Percentiles rank a stretch among this genome's conserved stretches.
These are phyloP conservation scores for Dothistroma septosporum DNA, from an alignment of 2,329 filamentous ascomycete species.

Conservation along the genomic window DNA sequence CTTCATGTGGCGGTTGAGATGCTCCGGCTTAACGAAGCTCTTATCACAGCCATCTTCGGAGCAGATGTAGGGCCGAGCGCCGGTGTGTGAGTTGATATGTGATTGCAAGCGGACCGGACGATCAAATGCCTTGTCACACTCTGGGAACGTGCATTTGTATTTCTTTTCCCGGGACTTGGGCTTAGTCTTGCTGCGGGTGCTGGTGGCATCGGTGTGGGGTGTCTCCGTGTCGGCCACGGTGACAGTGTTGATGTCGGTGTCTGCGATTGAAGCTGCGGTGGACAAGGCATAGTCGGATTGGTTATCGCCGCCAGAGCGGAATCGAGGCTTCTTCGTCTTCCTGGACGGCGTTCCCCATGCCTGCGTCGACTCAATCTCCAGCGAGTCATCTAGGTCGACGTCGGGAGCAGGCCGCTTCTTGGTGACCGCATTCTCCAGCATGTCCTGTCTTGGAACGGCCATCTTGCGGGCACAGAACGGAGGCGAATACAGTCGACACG, in stretches of 20 bases:
- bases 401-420: conserved; percentile 4
- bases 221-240: conserved; percentile 19
- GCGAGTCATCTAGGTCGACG: conserved; percentile 1
- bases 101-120: conserved; percentile 74
- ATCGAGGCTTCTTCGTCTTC: conserved; percentile 10
- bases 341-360: neutral
- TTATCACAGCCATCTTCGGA: conserved; percentile 68
- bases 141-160: conserved; percentile 67
- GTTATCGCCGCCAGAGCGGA: conserved; percentile 6
- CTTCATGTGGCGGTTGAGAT: conserved; percentile 80
- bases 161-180: conserved; percentile 64
- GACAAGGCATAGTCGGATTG: conserved; percentile 8
- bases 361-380: neutral
- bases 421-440: neutral
- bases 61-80: conserved; percentile 76
- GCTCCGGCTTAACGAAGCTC: conserved; percentile 79
- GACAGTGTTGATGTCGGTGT: conserved; percentile 11
- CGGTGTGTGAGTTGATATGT: conserved; percentile 79
- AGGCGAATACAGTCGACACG: neutral
- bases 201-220: conserved; percentile 22
- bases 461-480: neutral
- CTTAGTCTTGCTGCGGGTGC: conserved; percentile 19
- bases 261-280: conserved; percentile 13
- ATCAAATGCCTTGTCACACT: conserved; percentile 81
- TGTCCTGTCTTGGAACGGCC: neutral